Percentiles rank a stretch among this genome's conserved stretches.
phyloP scores from a whole-genome alignment of 2,329 filamentous ascomycete genomes.

The Ophiosphaerella herpotricha region DNA sequence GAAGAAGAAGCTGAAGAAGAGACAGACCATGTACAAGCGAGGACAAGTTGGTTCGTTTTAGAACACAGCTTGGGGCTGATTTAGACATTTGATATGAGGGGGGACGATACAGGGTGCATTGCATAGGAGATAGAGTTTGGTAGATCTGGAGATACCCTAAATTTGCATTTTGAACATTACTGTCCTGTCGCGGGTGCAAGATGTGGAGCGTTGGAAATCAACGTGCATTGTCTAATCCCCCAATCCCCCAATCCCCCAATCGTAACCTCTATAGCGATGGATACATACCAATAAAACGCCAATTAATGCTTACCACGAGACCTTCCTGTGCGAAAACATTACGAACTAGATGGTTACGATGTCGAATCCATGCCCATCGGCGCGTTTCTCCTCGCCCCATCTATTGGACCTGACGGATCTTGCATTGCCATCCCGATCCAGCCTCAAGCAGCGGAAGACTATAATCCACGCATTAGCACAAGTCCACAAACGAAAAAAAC shows the following conservation, averaged over 20 bases:
- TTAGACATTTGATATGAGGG: too few relatives aligned
- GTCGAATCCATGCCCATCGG: neutral
- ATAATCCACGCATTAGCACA: constrained; percentile 43
- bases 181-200: too few relatives aligned
- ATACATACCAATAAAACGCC: neutral
- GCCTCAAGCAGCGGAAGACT: constrained; percentile 83
- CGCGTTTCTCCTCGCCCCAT: neutral
- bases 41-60: constrained; percentile 42
- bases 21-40: constrained; percentile 40
- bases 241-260: too few relatives aligned
- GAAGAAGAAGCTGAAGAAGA: constrained; percentile 26
- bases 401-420: constrained; percentile 69
- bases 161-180: neutral
- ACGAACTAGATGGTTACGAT: neutral
- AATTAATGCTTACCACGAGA: neutral
- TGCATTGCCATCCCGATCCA: constrained; percentile 88
- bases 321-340: neutral
- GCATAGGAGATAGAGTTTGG: neutral
- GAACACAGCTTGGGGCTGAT: neutral
- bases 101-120: neutral
- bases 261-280: too few relatives aligned
- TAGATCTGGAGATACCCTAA: neutral
- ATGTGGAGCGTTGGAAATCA: too few relatives aligned
- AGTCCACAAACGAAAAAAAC: neutral
- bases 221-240: too few relatives aligned